These are phyloP conservation scores for Penstemon davidsonii DNA, from an alignment of 257 asterid species.

Conservation along the genomic window DNA sequence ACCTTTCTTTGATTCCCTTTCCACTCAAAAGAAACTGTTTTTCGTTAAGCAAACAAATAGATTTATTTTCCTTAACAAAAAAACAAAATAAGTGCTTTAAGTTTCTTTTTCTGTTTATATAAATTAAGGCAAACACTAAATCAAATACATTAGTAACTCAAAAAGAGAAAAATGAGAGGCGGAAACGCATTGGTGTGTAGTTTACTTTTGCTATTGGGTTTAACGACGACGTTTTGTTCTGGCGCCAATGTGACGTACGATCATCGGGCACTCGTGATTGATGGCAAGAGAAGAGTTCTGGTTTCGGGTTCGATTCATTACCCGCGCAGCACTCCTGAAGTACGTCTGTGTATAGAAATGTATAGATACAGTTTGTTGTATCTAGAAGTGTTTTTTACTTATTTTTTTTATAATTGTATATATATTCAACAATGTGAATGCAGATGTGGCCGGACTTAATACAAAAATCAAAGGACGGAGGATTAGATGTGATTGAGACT, in stretches of 20 bases:
- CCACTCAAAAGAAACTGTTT: background rate
- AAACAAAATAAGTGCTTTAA: too few relatives aligned
- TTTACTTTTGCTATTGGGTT: conserved; percentile 34
- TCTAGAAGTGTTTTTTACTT: conserved; percentile 5
- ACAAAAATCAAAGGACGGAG: conserved; percentile 83
- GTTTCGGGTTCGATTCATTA: conserved; percentile 79
- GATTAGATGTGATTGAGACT: conserved; percentile 74
- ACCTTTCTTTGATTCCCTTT: conserved; percentile 1
- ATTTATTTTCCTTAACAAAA: background rate
- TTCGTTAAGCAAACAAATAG: conserved; percentile 15
- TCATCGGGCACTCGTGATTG: conserved; percentile 64
- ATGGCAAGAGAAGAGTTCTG: conserved; percentile 56
- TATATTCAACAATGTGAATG: background rate
- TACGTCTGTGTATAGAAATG: background rate
- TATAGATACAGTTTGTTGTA: conserved; percentile 19
- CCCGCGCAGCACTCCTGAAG: conserved; percentile 82
- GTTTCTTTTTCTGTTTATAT: background rate
- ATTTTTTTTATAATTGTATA: background rate
- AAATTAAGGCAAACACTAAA: background rate
- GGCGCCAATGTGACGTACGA: conserved; percentile 76
- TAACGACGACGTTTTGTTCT: conserved; percentile 39
- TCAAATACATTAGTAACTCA: background rate
- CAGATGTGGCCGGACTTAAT: conserved; percentile 97
- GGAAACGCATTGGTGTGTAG: conserved; percentile 20
- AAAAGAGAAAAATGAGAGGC: conserved; percentile 22